phyloP scores from a whole-genome alignment of 202 grass and related monocot species.

The Panicum hallii region DNA sequence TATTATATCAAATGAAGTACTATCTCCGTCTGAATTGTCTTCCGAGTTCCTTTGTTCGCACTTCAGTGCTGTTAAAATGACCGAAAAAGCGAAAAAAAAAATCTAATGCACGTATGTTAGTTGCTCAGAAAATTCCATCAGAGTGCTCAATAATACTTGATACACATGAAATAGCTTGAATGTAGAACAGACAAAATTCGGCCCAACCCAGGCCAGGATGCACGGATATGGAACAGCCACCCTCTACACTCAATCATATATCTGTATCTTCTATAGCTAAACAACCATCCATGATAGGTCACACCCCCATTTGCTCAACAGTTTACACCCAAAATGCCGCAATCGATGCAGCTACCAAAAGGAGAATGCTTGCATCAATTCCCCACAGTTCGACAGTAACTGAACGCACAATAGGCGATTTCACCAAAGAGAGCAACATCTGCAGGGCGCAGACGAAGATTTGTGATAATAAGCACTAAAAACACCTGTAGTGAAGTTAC shows the following conservation, averaged over 20 bases:
- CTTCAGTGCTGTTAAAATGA: too few relatives aligned
- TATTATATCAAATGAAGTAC: too few relatives aligned
- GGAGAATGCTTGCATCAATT: background rate
- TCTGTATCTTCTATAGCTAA: slow-evolving; percentile 7
- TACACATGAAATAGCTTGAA: background rate
- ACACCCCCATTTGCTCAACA: slow-evolving; percentile 3
- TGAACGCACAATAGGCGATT: slow-evolving; percentile 35
- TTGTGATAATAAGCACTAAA: background rate
- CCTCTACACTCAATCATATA: background rate
- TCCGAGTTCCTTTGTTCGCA: too few relatives aligned
- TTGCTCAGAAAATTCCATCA: background rate
- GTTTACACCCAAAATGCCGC: slow-evolving; percentile 37
- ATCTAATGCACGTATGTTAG: too few relatives aligned
- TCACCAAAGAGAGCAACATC: slow-evolving; percentile 17
- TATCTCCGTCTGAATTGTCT: too few relatives aligned
- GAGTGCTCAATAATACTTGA: background rate
- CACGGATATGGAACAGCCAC: slow-evolving; percentile 16
- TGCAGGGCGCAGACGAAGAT: background rate
- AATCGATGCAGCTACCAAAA: background rate
- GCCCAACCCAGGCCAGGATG: background rate
- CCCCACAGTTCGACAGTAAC: background rate
- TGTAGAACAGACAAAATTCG: slow-evolving; percentile 33
- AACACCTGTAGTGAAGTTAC: background rate
- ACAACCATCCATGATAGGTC: background rate
- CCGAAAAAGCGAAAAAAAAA: too few relatives aligned